Conservation (phyloP, 2,329 filamentous ascomycete species). For the Trichoderma citrinoviride region DNA sequence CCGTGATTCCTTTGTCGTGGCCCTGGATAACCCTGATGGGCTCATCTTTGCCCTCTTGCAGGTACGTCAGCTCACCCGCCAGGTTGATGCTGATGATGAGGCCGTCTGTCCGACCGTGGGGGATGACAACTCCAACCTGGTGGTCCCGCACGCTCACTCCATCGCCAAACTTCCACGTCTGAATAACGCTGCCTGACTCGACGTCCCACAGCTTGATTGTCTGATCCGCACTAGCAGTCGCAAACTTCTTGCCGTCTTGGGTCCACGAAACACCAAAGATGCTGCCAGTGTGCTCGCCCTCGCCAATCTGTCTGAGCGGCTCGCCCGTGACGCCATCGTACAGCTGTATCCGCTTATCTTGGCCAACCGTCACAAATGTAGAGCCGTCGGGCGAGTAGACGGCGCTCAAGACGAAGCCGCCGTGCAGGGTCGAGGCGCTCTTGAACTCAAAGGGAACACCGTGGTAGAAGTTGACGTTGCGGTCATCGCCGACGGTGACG, state of each 20-base stretch:
- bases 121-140: constrained; percentile 93
- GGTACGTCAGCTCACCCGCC: constrained; percentile 85
- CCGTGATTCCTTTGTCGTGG: constrained; percentile 88
- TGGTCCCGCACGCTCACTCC: constrained; percentile 76
- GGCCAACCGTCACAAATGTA: constrained; percentile 80
- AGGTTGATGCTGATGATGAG: constrained; percentile 88
- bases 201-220: constrained; percentile 94
- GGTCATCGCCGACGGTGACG: constrained; percentile 88
- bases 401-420: constrained; percentile 83
- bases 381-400: constrained; percentile 88
- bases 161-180: constrained; percentile 84
- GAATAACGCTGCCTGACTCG: constrained; percentile 70
- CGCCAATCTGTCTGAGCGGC: constrained; percentile 70
- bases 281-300: constrained; percentile 85
- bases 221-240: constrained; percentile 90
- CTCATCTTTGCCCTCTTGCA: constrained; percentile 66
- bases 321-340: constrained; percentile 97
- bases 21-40: constrained; percentile 75
- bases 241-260: constrained; percentile 78
- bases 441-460: constrained; percentile 96
- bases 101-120: constrained; percentile 75
- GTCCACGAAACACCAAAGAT: constrained; percentile 93
- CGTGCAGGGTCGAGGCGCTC: constrained; percentile 76
- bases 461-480: constrained; percentile 85
- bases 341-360: constrained; percentile 88